A percentile compares a stretch with the other conserved stretches of the same genome.
Conservation (phyloP, 1,284 basidiomycete species). For the Cutaneotrichosporon cutaneum region DNA sequence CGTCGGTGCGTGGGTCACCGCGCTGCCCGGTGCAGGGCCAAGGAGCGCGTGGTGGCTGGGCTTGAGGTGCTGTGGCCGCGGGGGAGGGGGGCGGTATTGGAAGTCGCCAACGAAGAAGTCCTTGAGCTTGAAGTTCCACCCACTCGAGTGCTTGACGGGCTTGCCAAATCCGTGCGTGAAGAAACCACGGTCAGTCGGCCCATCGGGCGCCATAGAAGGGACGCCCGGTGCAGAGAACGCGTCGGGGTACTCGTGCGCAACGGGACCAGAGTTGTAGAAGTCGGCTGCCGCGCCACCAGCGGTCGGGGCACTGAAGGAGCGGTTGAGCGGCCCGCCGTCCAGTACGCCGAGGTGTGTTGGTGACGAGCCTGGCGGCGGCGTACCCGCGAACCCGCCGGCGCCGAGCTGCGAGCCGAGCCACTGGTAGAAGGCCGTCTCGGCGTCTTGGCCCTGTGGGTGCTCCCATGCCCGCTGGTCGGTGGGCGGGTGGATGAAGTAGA, state of each 20-base stretch:
- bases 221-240: not conserved
- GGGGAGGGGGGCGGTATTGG: constrained; percentile 2
- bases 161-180: constrained; percentile 3
- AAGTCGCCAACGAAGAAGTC: constrained; percentile 7
- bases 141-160: not conserved
- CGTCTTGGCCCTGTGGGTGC: not conserved
- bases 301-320: not conserved
- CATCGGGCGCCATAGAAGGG: not conserved
- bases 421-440: constrained; percentile 4
- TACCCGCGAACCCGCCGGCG: not conserved
- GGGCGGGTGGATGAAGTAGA: not conserved
- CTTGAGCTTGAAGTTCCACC: not conserved
- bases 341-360: not conserved
- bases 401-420: not conserved
- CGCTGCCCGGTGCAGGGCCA: not conserved
- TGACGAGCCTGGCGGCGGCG: not conserved
- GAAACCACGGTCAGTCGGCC: not conserved
- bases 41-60: not conserved
- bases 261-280: constrained; percentile 1
- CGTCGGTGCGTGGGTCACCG: not conserved
- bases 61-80: not conserved
- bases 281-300: not conserved
- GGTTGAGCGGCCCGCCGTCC: not conserved
- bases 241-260: not conserved
- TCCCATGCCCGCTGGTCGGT: not conserved